Base-by-base conservation (phyloP, 1,139 yeast species). In the Kodamaea fungicola region DNA sequence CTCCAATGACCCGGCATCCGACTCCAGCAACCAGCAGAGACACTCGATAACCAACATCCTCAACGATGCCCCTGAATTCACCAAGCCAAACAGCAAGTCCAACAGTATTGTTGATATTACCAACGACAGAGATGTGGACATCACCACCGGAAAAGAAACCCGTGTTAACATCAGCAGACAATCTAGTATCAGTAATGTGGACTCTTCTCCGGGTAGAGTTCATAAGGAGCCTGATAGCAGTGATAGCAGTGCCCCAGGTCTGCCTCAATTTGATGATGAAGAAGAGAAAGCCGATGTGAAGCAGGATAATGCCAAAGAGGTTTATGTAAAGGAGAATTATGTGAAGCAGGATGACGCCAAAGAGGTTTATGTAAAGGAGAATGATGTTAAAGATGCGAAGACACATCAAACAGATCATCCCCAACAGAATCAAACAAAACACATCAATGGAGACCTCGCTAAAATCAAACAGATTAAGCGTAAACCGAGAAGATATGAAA, bases 401-500 rank as follows among this genome's bases (percentile, higher is more conserved):
- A 33, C 19, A 12, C 21, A 16, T 3, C 13, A 10, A 12, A 10
- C 13, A 27, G 12, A 23, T 7, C 7, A 19, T 10, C 30, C 23
- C 32, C n/a, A n/a, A n/a, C n/a, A n/a, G n/a, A 26, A 26, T 6
- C 10, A 9, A 12, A 8, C 10, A 26, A 26, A 22, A 8, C 7
- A 16, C 25, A 22, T 12, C 12, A 33, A 31, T n/a, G 45, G 44
- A 16, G 59, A 52, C 28, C 41, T 55, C 24, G 44, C 38, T 16
- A 46, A 41, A 33, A 40, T 56, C 32, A 47, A 48, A 30, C 37
- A 44, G 28, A 46, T 53, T 34, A 50, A 44, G 23, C 47, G 52
- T 7, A 80, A 81, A 53, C 95, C 95, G 2, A 75, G 62, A 40
- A 64, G 87, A 45, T 85, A 85, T 57, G 61, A 61, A 7, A 67